phyloP scores from a whole-genome alignment of 768 basidiomycete genomes.

The Pholiota conissans region DNA sequence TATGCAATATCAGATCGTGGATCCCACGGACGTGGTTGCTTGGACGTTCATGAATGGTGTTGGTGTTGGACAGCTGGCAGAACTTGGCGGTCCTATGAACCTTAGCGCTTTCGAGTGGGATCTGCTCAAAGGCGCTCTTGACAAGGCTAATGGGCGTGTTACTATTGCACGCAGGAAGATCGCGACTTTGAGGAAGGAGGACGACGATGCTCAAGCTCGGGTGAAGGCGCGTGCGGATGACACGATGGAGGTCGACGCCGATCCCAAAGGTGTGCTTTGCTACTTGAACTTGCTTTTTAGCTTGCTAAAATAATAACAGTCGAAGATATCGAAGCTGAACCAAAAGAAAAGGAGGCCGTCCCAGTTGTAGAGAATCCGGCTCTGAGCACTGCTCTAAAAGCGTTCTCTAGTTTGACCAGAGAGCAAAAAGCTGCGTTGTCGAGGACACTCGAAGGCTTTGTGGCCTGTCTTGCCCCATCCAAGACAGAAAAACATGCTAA shows the following conservation, averaged over 20 bases:
- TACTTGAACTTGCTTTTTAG: background rate
- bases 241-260: constrained; percentile 76
- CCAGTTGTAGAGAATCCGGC: constrained; percentile 63
- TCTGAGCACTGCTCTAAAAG: constrained; percentile 71
- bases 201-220: constrained; percentile 80
- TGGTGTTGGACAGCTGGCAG: constrained; percentile 37
- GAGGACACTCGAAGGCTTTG: constrained; percentile 75
- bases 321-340: background rate
- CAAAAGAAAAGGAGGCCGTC: constrained; percentile 16
- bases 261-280: constrained; percentile 42
- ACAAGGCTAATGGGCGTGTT: constrained; percentile 91
- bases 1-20: constrained; percentile 97
- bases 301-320: background rate
- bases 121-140: constrained; percentile 74
- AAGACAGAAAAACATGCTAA: constrained; percentile 45
- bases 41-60: constrained; percentile 76
- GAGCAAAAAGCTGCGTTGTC: constrained; percentile 79
- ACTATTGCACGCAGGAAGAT: constrained; percentile 76
- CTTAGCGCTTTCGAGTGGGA: constrained; percentile 82
- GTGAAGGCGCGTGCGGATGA: constrained; percentile 61
- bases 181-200: constrained; percentile 76
- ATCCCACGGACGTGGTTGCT: constrained; percentile 85
- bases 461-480: constrained; percentile 55
- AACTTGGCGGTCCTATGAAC: constrained; percentile 37
- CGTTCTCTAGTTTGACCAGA: constrained; percentile 67